A percentile compares a stretch with the other conserved stretches of the same genome.
Conservation (phyloP, 805 yeast genomes). For the Kazachstania africana region DNA sequence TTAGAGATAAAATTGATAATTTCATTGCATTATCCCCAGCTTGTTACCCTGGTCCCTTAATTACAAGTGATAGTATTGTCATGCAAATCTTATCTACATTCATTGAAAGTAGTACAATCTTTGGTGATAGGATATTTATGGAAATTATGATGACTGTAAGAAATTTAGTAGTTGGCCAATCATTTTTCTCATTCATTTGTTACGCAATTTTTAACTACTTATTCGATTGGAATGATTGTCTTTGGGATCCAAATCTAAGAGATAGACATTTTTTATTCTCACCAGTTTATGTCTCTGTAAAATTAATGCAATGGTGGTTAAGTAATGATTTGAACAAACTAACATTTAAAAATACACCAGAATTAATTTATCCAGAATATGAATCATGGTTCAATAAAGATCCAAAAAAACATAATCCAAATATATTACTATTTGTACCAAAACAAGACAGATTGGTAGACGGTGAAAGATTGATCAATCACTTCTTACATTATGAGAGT, state of each 20-base stretch:
- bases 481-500: constrained; percentile 49
- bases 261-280: constrained; percentile 74
- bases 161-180: constrained; percentile 33
- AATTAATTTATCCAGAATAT: constrained; percentile 37
- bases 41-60: constrained; percentile 68
- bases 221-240: constrained; percentile 73
- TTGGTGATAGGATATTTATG: constrained; percentile 70
- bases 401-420: constrained; percentile 34
- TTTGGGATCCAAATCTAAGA: constrained; percentile 62
- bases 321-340: constrained; percentile 28
- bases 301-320: constrained; percentile 90
- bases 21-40: constrained; percentile 85
- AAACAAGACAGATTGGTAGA: constrained; percentile 68
- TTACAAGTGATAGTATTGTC: constrained; percentile 49
- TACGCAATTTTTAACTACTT: constrained; percentile 77
- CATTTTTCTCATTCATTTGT: constrained; percentile 48
- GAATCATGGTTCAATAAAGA: constrained; percentile 32
- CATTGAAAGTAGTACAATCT: constrained; percentile 36
- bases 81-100: constrained; percentile 45
- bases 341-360: constrained; percentile 30
- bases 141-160: constrained; percentile 60
- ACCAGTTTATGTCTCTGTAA: constrained; percentile 73
- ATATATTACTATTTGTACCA: constrained; percentile 58
- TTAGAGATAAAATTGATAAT: constrained; percentile 45
- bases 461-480: constrained; percentile 53